phyloP scores from a whole-genome alignment of 805 yeast genomes.

The Lipomyces chichibuensis region DNA sequence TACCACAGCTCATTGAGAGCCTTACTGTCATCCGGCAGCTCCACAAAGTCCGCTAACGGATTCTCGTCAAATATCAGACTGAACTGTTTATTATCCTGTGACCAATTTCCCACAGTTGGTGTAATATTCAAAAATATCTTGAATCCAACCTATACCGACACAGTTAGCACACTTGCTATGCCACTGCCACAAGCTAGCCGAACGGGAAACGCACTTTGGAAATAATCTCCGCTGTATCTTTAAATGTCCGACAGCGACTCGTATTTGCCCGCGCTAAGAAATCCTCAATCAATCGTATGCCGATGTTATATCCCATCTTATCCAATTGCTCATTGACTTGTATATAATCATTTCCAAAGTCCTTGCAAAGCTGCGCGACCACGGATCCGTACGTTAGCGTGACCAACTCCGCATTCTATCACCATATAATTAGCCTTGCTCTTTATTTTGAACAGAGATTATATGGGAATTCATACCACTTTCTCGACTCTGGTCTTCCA shows the following conservation, averaged over 20 bases:
- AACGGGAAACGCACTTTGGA: constrained; percentile 50
- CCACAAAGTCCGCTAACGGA: constrained; percentile 94
- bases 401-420: constrained; percentile 82
- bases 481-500: constrained; percentile 90
- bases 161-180: neutral
- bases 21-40: constrained; percentile 78
- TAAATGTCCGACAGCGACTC: constrained; percentile 75
- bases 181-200: neutral
- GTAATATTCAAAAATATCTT: constrained; percentile 81
- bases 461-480: constrained; percentile 56
- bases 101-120: constrained; percentile 77
- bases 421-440: constrained; percentile 10
- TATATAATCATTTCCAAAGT: constrained; percentile 70
- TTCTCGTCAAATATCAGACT: constrained; percentile 76
- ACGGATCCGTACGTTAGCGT: constrained; percentile 94
- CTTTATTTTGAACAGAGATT: neutral
- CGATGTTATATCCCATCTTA: constrained; percentile 94
- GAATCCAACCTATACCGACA: constrained; percentile 64
- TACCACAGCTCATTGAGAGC: constrained; percentile 83
- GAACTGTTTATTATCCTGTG: constrained; percentile 72
- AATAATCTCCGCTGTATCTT: constrained; percentile 85
- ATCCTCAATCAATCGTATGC: constrained; percentile 87
- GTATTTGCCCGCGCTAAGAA: constrained; percentile 86
- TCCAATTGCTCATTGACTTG: constrained; percentile 84
- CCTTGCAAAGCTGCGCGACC: constrained; percentile 87